A percentile compares a stretch with the other conserved stretches of the same genome.
These are phyloP conservation scores for Mycena chlorophos DNA, from an alignment of 768 basidiomycete species.

Conservation along the genomic window DNA sequence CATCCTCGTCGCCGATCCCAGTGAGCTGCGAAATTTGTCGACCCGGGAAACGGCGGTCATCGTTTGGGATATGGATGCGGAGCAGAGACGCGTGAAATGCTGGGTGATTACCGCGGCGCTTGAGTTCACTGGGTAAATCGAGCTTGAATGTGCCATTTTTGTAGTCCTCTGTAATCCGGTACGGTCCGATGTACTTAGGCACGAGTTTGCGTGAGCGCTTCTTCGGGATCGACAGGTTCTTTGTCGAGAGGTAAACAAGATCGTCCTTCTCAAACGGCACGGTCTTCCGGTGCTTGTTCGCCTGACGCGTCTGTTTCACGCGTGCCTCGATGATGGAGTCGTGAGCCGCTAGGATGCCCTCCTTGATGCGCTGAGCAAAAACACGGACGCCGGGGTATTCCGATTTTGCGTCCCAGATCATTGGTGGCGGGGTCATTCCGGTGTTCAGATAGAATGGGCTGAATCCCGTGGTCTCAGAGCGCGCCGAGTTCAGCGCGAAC, in stretches of 20 bases:
- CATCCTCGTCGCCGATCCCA: slow-evolving; percentile 16
- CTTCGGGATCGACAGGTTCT: slow-evolving; percentile 35
- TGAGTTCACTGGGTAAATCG: slow-evolving; percentile 27
- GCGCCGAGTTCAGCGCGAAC: slow-evolving; percentile 8
- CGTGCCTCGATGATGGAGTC: slow-evolving; percentile 30
- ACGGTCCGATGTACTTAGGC: slow-evolving; percentile 39
- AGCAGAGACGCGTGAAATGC: slow-evolving; percentile 31
- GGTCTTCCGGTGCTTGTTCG: slow-evolving; percentile 25
- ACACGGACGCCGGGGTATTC: slow-evolving; percentile 25
- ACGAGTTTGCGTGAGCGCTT: slow-evolving; percentile 33
- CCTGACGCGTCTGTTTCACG: slow-evolving; percentile 29
- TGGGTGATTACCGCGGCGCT: slow-evolving; percentile 27
- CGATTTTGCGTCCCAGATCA: slow-evolving; percentile 22
- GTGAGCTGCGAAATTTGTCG: slow-evolving; percentile 18
- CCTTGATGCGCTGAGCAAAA: slow-evolving; percentile 20
- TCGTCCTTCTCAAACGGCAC: slow-evolving; percentile 26
- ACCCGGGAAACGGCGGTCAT: slow-evolving; percentile 29
- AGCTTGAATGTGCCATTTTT: slow-evolving; percentile 26
- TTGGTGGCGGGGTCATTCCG: slow-evolving; percentile 2
- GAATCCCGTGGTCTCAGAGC: slow-evolving; percentile 22
- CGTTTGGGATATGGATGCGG: slow-evolving; percentile 28
- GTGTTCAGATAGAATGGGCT: slow-evolving; percentile 21
- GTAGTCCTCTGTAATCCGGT: slow-evolving; percentile 20
- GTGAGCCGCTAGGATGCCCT: slow-evolving; percentile 27
- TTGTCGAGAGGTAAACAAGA: slow-evolving; percentile 34